Conservation (phyloP, 1,284 basidiomycete species). For the Ganoderma meredithae region DNA sequence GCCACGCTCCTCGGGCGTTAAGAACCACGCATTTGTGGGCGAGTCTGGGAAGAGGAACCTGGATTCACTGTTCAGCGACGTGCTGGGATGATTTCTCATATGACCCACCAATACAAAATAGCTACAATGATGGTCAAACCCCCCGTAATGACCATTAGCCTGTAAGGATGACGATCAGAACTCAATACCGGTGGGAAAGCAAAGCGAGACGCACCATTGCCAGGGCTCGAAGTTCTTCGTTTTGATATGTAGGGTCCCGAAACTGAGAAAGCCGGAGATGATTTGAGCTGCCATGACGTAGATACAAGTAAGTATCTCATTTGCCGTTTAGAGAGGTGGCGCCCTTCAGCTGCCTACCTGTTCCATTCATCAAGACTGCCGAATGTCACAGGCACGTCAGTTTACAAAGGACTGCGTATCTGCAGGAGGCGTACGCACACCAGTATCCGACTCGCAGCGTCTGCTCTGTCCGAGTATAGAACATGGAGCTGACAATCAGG, state of each 20-base stretch:
- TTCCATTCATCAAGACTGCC: conserved; percentile 40
- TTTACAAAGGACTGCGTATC: not conserved
- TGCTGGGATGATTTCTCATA: conserved; percentile 42
- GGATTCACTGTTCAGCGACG: not conserved
- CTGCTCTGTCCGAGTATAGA: conserved; percentile 80
- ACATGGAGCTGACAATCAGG: conserved; percentile 80
- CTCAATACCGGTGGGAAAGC: not conserved
- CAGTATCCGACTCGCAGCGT: conserved; percentile 78
- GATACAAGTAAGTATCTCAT: not conserved
- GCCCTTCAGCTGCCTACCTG: conserved; percentile 27
- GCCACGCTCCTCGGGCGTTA: conserved; percentile 66
- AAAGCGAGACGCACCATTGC: conserved; percentile 54
- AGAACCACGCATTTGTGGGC: conserved; percentile 74
- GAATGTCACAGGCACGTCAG: not conserved
- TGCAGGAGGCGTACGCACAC: conserved; percentile 57
- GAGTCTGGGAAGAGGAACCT: conserved; percentile 78
- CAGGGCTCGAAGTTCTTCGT: conserved; percentile 64
- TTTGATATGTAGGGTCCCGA: conserved; percentile 69
- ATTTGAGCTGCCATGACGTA: conserved; percentile 49
- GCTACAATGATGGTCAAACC: conserved; percentile 62
- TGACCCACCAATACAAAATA: conserved; percentile 58
- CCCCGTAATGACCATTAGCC: conserved; percentile 80
- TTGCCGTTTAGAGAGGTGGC: not conserved
- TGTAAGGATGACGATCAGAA: not conserved
- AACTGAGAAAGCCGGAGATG: conserved; percentile 75